Base-by-base conservation (phyloP, 225 moss, liverwort and hornwort species). In the Polytrichum formosum region DNA sequence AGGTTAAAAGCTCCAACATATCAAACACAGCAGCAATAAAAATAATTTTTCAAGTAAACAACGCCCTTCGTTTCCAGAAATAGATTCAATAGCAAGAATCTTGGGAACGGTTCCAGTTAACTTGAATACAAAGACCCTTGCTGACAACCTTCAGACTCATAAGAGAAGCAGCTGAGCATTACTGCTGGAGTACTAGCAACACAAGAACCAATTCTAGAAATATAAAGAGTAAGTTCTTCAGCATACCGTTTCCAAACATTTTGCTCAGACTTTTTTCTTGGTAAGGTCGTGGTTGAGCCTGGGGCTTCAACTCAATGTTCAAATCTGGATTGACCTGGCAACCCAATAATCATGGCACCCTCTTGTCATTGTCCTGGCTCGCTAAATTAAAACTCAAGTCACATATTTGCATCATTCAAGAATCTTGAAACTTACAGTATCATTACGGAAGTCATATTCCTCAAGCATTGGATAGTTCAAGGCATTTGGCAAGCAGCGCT, bases 211-310 rank as follows among this genome's bases (percentile, higher is more conserved):
- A 60, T 7, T 60, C 21, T 60, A 60, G 6, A 60, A 60, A 60
- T 6, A n/a, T 16, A 60, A 22, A 10, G 21, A 16, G 64, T 69
- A 72, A 28, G 64, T 61, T 64, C 70, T 56, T 46, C 26, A 63
- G 70, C 74, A 69, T 68, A 98, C 98, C 98, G 82, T 98, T 98
- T 80, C 98, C 98, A 83, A 98, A 98, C 98, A 98, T 98, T 77
- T 98, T 98, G 81, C 98, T 98, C 31, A 98, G 78, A 70, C 94
- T 94, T 72, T 98, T 98, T 72, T 98, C 98, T 78, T 98, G 98
- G 54, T 98, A 98, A 63, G 98, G 98, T 71, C 98, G 86, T 73
- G 98, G 98, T 84, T 98, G 98, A 60, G 98, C 98, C 75, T 98
- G 98, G 26, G 94, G 98, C 73, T 98, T 94, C 72, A 98, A 76